phyloP scores from a whole-genome alignment of 139 green algal species.

The Trebouxia sp. region DNA sequence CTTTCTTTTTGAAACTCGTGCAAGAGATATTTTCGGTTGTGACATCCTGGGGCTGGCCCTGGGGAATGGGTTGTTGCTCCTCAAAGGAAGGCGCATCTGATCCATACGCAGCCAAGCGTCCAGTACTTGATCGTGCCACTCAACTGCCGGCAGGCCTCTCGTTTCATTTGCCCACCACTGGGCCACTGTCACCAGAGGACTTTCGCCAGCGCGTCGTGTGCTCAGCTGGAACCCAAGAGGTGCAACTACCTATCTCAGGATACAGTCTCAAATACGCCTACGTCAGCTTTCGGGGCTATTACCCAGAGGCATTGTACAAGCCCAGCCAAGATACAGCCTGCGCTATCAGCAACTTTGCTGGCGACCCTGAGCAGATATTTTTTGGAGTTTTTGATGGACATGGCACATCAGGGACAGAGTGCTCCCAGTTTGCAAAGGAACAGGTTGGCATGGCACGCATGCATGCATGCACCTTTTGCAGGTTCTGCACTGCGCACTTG shows the following conservation, averaged over 20 bases:
- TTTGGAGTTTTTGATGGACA: slow-evolving; percentile 85
- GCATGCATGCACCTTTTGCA: neutral
- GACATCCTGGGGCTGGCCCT: neutral
- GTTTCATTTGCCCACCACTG: slow-evolving; percentile 37
- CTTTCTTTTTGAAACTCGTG: no score
- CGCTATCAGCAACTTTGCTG: slow-evolving; percentile 65
- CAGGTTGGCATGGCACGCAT: slow-evolving; percentile 50
- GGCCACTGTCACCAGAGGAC: slow-evolving; percentile 59
- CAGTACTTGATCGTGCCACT: slow-evolving; percentile 25
- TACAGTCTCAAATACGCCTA: slow-evolving; percentile 79
- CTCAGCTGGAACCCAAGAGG: slow-evolving; percentile 49
- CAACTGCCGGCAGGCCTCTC: slow-evolving; percentile 12
- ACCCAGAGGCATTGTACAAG: slow-evolving; percentile 86
- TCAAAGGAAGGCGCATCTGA: slow-evolving; percentile 1
- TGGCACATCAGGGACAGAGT: slow-evolving; percentile 72
- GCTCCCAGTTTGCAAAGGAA: slow-evolving; percentile 77
- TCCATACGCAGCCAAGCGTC: neutral
- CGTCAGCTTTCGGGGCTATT: slow-evolving; percentile 85
- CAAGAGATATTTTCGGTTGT: no score
- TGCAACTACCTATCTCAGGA: slow-evolving; percentile 10
- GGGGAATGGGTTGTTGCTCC: slow-evolving; percentile 20
- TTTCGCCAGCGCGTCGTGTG: slow-evolving; percentile 62
- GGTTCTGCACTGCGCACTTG: neutral
- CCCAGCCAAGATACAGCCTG: slow-evolving; percentile 88
- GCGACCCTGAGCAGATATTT: slow-evolving; percentile 64